A percentile compares a stretch with the other conserved stretches of the same genome.
Evolutionary conservation across 805 yeast genomes (phyloP).

Genomic region (Saccharomyces kudriavzevii): DNA sequence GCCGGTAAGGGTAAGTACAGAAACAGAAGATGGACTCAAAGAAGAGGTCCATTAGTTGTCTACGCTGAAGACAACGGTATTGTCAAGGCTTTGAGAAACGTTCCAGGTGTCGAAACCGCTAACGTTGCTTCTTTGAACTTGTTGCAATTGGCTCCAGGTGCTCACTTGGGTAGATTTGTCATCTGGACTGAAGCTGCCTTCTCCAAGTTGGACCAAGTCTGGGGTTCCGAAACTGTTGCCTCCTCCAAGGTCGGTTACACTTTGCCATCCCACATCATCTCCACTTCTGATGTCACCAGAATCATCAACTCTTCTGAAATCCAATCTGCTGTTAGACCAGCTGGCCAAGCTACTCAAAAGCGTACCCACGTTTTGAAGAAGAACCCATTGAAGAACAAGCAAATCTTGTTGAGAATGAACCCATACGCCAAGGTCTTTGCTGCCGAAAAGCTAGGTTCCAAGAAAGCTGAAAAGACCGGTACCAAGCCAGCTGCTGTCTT

Average conservation of each 20-base stretch:
- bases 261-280: slow-evolving; percentile 87
- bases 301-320: slow-evolving; percentile 98
- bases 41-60: slow-evolving; percentile 99
- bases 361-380: slow-evolving; percentile 93
- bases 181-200: slow-evolving; percentile 99
- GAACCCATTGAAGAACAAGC: slow-evolving; percentile 99
- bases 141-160: slow-evolving; percentile 99
- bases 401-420: slow-evolving; percentile 95
- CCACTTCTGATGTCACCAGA: slow-evolving; percentile 94
- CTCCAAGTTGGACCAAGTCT: slow-evolving; percentile 90
- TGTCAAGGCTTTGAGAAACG: slow-evolving; percentile 97
- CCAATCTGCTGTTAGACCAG: slow-evolving; percentile 94
- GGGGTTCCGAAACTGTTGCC: slow-evolving; percentile 85
- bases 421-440: slow-evolving; percentile 98
- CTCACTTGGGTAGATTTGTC: slow-evolving; percentile 98
- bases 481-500: slow-evolving; percentile 68
- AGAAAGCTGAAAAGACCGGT: slow-evolving; percentile 59
- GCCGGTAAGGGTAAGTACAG: slow-evolving; percentile 99
- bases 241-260: slow-evolving; percentile 83
- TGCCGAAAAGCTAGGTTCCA: slow-evolving; percentile 82
- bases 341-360: slow-evolving; percentile 90
- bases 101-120: slow-evolving; percentile 98
- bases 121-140: slow-evolving; percentile 87
- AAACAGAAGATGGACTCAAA: slow-evolving; percentile 99
- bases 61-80: slow-evolving; percentile 97